Conservation (phyloP, 257 asterid genomes). For the Handroanthus guayacan region DNA sequence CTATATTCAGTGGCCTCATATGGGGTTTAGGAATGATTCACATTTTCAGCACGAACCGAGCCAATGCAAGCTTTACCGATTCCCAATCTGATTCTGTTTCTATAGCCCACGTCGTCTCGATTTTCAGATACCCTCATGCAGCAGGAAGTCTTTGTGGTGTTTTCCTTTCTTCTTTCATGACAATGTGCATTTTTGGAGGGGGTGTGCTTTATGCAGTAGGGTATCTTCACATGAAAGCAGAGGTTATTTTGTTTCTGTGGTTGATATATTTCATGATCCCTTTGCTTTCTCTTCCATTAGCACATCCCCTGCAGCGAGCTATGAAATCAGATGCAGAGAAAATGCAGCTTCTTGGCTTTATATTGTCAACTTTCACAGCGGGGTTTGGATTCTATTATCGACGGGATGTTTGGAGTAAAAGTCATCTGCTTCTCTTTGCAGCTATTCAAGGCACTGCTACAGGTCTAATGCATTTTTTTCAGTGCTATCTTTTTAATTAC, state of each 20-base stretch:
- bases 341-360: constrained; percentile 88
- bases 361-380: constrained; percentile 64
- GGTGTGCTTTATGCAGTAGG: constrained; percentile 74
- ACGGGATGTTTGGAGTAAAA: constrained; percentile 53
- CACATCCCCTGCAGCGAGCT: constrained; percentile 68
- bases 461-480: constrained; percentile 37
- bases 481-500: not conserved
- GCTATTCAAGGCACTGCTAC: constrained; percentile 79
- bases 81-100: constrained; percentile 39
- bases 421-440: constrained; percentile 61
- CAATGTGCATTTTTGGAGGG: constrained; percentile 76
- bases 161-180: constrained; percentile 72
- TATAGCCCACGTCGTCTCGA: constrained; percentile 56
- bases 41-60: constrained; percentile 55
- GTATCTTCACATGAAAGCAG: constrained; percentile 54
- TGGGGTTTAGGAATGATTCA: constrained; percentile 80
- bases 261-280: constrained; percentile 78
- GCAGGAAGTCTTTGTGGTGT: constrained; percentile 83
- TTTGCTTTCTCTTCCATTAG: constrained; percentile 70
- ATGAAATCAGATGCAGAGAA: constrained; percentile 78
- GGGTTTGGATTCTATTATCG: constrained; percentile 84
- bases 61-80: constrained; percentile 32
- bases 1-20: constrained; percentile 83
- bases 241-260: constrained; percentile 59
- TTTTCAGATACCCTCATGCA: constrained; percentile 80